Evolutionary conservation across 805 yeast species (phyloP).

Genomic region (Henningerozyma blattae): DNA sequence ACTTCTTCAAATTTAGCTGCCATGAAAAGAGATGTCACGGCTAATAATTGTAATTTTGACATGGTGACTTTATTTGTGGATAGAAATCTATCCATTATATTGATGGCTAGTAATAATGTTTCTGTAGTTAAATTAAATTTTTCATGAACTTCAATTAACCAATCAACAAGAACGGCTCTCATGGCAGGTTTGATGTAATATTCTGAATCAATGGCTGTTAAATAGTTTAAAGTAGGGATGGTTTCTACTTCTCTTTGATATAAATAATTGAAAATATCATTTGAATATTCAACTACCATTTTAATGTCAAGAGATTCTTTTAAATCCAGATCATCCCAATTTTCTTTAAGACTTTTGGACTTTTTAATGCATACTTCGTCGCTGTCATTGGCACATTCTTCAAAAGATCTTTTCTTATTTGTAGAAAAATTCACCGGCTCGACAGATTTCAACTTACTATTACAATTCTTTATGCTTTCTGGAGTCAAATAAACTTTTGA

Average conservation of each 20-base stretch:
- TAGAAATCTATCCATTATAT: slow-evolving; percentile 80
- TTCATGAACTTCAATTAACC: slow-evolving; percentile 85
- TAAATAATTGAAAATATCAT: slow-evolving; percentile 71
- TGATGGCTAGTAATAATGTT: slow-evolving; percentile 71
- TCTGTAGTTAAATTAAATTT: slow-evolving; percentile 76
- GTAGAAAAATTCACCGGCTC: no score
- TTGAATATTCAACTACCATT: slow-evolving; percentile 84
- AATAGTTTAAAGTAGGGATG: slow-evolving; percentile 54
- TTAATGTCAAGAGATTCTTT: slow-evolving; percentile 62
- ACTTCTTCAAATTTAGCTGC: slow-evolving; percentile 96
- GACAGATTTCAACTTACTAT: no score
- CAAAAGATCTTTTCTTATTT: no score
- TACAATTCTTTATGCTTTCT: no score
- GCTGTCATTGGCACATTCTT: no score
- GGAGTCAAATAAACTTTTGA: no score
- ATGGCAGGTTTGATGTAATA: slow-evolving; percentile 62
- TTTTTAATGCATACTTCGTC: neutral
- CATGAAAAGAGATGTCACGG: slow-evolving; percentile 73
- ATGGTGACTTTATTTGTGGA: slow-evolving; percentile 60
- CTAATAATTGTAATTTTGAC: slow-evolving; percentile 70
- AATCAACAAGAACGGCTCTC: slow-evolving; percentile 79
- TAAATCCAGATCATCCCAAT: slow-evolving; percentile 46
- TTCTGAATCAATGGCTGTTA: slow-evolving; percentile 37
- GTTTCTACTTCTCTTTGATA: slow-evolving; percentile 55
- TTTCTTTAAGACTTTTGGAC: neutral